A percentile compares a stretch with the other conserved stretches of the same genome.
Evolutionary conservation across 148 eudicot genomes (phyloP).

Genomic region (Amaranthus palmeri): DNA sequence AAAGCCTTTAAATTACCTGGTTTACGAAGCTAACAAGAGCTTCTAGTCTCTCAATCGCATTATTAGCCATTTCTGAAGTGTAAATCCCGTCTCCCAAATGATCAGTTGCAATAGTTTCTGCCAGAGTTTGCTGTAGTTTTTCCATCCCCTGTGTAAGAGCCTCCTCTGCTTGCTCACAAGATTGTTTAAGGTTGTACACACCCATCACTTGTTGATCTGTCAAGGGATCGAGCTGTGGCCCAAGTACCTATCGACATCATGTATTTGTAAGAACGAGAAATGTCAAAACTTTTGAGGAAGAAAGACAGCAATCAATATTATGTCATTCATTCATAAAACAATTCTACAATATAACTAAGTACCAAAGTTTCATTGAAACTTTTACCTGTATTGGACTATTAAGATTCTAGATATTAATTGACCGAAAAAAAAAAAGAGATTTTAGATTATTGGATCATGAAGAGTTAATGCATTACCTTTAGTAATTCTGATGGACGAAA

Average conservation of each 20-base stretch:
- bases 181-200: slow-evolving; percentile 52
- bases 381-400: too few species aligned
- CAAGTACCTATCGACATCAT: slow-evolving; percentile 50
- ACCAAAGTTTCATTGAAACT: background rate
- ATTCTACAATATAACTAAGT: background rate
- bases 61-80: slow-evolving; percentile 46
- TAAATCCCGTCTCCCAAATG: slow-evolving; percentile 56
- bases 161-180: slow-evolving; percentile 92
- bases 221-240: slow-evolving; percentile 69
- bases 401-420: too few species aligned
- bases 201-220: slow-evolving; percentile 49
- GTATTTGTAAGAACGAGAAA: slow-evolving; percentile 2
- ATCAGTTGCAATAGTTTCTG: slow-evolving; percentile 58
- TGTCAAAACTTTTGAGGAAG: background rate
- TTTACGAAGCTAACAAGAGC: slow-evolving; percentile 66
- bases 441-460: background rate
- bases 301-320: background rate
- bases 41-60: slow-evolving; percentile 70
- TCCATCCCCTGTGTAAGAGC: slow-evolving; percentile 92
- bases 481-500: slow-evolving; percentile 91
- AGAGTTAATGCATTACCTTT: slow-evolving; percentile 41
- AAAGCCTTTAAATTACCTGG: slow-evolving; percentile 51
- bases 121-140: slow-evolving; percentile 62
- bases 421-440: background rate
- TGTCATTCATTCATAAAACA: background rate